Evolutionary conservation across 2,329 filamentous ascomycete species (phyloP), one percentile per base, ranked within the genome.

Genomic region (Alternaria metachromatica): DNA sequence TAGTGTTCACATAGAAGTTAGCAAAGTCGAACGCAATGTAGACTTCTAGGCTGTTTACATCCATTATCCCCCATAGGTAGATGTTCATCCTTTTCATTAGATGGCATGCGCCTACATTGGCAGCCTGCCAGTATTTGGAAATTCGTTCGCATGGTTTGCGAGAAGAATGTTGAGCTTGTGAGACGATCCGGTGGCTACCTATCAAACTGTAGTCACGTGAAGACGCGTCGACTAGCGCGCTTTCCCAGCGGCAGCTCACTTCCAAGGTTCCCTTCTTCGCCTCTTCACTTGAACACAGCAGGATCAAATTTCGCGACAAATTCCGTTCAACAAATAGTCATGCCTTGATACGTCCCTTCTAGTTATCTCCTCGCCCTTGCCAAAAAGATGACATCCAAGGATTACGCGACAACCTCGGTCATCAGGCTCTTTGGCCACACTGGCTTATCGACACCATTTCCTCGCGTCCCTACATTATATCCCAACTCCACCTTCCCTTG

Each of bases 401-500:
- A n/a, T n/a, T n/a, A 76, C 20, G 37, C 62, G 10, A 83, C 77
- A 33, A 82, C 61, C 60, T 84, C 80, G 9, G 76, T 76, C 56
- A 71, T 78, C 67, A 84, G 66, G 73, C 85, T 77, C 11, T 79
- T 70, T 8, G 85, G 85, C 84, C 85, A 87, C 43, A 68, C 72
- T 5, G 84, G 72, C 67, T 80, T 64, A 71, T 87, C 85, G 4
- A 83, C 76, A 2, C 85, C 85, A 72, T 87, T 87, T 8, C 79
- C 78, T 67, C 85, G 78, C 4, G 84, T 85, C 2, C 84, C 83
- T 18, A 87, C 77, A 62, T 85, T 82, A 67, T 80, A 87, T 28
- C 76, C 75, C 49, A 84, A 72, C 53, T 82, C 43, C 9, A 77
- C 74, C 18, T 59, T 66, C 0, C 67, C 70, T 1, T 68, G 61